Evolutionary conservation across 352 stramenopile species (phyloP).

Genomic region (Phytophthora cryptogea): DNA sequence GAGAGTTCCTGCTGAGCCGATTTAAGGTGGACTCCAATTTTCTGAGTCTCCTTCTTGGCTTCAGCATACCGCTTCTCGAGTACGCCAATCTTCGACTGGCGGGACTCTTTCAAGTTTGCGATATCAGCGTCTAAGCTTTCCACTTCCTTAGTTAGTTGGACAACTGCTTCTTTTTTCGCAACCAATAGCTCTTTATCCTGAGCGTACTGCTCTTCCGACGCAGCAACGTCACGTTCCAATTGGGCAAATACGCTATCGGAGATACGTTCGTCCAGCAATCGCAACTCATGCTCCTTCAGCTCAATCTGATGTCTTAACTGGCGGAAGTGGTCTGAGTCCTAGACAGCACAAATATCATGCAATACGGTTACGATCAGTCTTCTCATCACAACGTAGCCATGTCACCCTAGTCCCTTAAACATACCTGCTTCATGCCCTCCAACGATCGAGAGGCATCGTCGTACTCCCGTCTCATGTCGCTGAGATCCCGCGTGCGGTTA

Average conservation of each 20-base stretch:
- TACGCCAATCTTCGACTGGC: conserved; percentile 78
- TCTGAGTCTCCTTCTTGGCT: conserved; percentile 77
- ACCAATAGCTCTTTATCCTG: conserved; percentile 67
- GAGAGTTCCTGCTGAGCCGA: conserved; percentile 69
- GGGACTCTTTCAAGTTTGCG: conserved; percentile 79
- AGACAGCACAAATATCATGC: conserved; percentile 6
- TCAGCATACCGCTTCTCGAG: conserved; percentile 78
- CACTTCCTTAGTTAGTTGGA: conserved; percentile 78
- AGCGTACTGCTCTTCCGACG: conserved; percentile 75
- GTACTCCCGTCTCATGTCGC: conserved; percentile 71
- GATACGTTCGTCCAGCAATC: conserved; percentile 81
- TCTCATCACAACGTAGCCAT: not conserved
- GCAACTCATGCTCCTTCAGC: conserved; percentile 83
- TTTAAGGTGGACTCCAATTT: conserved; percentile 63
- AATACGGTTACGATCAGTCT: not conserved
- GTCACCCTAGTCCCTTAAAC: not conserved
- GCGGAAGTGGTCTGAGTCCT: conserved; percentile 77
- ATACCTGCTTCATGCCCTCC: conserved; percentile 74
- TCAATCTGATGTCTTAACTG: conserved; percentile 80
- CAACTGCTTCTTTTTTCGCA: conserved; percentile 67
- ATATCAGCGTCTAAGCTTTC: conserved; percentile 79
- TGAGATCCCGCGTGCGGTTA: conserved; percentile 65
- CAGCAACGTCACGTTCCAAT: conserved; percentile 71
- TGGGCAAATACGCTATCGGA: conserved; percentile 79
- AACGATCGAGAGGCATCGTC: conserved; percentile 61